Percentiles rank a stretch among this genome's conserved stretches.
phyloP scores from a whole-genome alignment of 495 filamentous ascomycete species.

The Trichoderma reesei region DNA sequence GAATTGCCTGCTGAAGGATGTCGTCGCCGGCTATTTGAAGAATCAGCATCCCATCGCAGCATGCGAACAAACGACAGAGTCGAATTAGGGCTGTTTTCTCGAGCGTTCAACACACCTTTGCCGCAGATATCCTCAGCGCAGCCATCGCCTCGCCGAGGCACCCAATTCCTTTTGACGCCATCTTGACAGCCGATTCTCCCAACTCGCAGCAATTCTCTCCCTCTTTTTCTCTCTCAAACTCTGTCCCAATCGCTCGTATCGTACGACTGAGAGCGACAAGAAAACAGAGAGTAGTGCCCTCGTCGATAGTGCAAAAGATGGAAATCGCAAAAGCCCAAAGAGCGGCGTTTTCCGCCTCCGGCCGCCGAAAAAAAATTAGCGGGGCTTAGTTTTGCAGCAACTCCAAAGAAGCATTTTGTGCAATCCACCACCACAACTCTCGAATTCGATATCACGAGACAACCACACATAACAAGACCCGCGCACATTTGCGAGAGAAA shows the following conservation, averaged over 20 bases:
- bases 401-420: constrained; percentile 10
- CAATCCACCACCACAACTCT: not conserved
- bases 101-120: not conserved
- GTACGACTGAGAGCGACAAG: not conserved
- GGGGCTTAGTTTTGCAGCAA: constrained; percentile 20
- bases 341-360: constrained; percentile 19
- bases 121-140: constrained; percentile 30
- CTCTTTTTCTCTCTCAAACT: not conserved
- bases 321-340: not conserved
- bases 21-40: not conserved
- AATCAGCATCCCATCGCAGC: constrained; percentile 2
- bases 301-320: not conserved
- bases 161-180: constrained; percentile 35
- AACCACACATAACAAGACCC: constrained; percentile 12
- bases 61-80: not conserved
- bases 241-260: not conserved
- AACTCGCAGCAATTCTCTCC: not conserved
- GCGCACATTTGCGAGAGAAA: too few species aligned
- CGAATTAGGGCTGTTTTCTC: not conserved
- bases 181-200: constrained; percentile 15
- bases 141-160: constrained; percentile 39
- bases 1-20: constrained; percentile 14
- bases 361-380: constrained; percentile 33
- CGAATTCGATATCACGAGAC: not conserved
- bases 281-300: not conserved